Evolutionary conservation across 2,329 filamentous ascomycete species (phyloP).

Genomic region (Phoma herbarum): DNA sequence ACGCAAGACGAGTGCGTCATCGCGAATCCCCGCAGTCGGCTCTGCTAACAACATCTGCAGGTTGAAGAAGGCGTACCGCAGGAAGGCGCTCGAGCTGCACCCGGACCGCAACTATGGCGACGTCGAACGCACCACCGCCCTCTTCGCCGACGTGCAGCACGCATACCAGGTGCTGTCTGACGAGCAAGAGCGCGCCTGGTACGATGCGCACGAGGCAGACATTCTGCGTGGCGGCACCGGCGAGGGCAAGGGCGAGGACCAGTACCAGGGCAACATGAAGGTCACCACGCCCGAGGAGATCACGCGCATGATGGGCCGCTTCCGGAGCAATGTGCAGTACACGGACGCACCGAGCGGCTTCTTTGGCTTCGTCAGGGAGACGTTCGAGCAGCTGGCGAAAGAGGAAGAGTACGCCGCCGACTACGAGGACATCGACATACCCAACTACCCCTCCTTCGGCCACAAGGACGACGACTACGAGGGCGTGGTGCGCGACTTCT

Average conservation of each 20-base stretch:
- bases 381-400: conserved; percentile 79
- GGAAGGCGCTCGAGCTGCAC: conserved; percentile 90
- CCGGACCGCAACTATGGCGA: conserved; percentile 93
- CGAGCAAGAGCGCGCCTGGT: conserved; percentile 95
- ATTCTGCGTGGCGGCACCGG: conserved; percentile 76
- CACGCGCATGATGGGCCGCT: conserved; percentile 77
- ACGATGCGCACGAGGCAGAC: conserved; percentile 89
- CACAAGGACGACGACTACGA: conserved; percentile 78
- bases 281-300: conserved; percentile 85
- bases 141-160: conserved; percentile 90
- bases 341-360: conserved; percentile 83
- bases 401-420: conserved; percentile 82
- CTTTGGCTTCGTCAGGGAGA: conserved; percentile 78
- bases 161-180: conserved; percentile 97
- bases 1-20: conserved; percentile 76
- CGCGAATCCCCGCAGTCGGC: too few species aligned
- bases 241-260: conserved; percentile 55
- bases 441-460: conserved; percentile 85
- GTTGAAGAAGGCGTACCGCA: conserved; percentile 92
- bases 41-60: conserved; percentile 54
- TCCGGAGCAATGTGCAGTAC: conserved; percentile 80
- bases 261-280: conserved; percentile 73
- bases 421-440: conserved; percentile 67
- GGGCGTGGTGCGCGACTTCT: conserved; percentile 80
- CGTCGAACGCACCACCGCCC: conserved; percentile 80